These are phyloP conservation scores for Colletotrichum sp. DNA, from an alignment of 2,329 filamentous ascomycete species.

Conservation along the genomic window DNA sequence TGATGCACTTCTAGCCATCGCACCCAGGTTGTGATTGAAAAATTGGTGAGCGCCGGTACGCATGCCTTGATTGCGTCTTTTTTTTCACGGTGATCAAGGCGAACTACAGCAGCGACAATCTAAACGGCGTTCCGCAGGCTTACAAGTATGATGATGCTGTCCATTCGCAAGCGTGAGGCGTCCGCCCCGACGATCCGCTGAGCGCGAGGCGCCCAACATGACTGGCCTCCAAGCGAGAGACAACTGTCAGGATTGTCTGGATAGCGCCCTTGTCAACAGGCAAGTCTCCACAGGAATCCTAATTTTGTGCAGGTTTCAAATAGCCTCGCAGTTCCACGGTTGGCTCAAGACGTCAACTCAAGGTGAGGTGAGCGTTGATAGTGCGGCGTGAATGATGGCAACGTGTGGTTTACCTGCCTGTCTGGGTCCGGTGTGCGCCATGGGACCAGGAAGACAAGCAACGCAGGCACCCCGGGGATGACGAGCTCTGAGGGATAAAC, in stretches of 20 bases:
- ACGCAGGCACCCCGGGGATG: not conserved
- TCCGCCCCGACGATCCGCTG: not conserved
- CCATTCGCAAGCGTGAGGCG: slow-evolving; percentile 12
- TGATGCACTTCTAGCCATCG: not conserved
- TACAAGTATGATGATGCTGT: slow-evolving; percentile 5
- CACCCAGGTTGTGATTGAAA: not conserved
- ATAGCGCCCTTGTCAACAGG: not conserved
- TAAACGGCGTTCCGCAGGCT: not conserved
- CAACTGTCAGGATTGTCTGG: not conserved
- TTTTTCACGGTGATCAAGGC: not conserved
- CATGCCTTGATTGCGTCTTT: not conserved
- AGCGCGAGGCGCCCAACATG: slow-evolving; percentile 2
- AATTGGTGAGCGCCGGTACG: not conserved
- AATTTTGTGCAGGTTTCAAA: not conserved
- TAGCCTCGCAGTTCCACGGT: not conserved
- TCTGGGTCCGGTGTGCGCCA: not conserved
- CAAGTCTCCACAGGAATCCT: not conserved
- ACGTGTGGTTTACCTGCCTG: not conserved
- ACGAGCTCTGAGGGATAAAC: not conserved
- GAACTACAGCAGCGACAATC: not conserved
- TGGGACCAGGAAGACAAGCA: not conserved
- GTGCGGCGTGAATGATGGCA: not conserved
- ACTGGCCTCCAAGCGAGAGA: not conserved
- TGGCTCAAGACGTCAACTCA: not conserved
- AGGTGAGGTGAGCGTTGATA: not conserved